Evolutionary conservation across 805 yeast genomes (phyloP), one percentile per base, ranked within the genome.

Genomic region (Kluyveromyces starmeri): DNA sequence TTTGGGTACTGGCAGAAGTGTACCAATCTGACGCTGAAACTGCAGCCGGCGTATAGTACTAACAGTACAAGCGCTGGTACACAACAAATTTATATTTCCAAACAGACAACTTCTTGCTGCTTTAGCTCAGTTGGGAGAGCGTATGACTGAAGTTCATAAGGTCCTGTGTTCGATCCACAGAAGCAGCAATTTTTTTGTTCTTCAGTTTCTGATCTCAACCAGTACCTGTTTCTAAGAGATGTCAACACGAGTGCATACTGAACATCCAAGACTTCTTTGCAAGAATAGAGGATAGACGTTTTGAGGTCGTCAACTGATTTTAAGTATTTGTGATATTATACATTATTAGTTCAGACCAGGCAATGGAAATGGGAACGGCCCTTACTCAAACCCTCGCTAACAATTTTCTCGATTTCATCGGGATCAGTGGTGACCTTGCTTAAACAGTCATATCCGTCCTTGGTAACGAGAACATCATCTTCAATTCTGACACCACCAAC

Each of bases 401-500:
- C 94, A 44, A 92, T 84, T 44, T 66, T 65, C 27, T 83, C 70
- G 35, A 89, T 79, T 57, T 86, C 95, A 4, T 68, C 71, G 1
- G 96, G 86, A 53, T 92, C 94, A 38, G 81, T 78, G 1, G 96
- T 84, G 35, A 89, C 75, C 18, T 71, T 69, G 2, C 96, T 89
- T 35, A 89, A 63, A 47, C 83, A 82, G 51, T 86, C 95, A 50
- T 60, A 75, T 0, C 97, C 97, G 35, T 61, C 63, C 31, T 68
- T 67, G 1, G 95, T 83, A 20, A 89, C 79, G 28, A 84, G 62
- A 27, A 92, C 70, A 52, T 89, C 96, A 54, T 89, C 98, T 59
- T 89, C 98, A 38, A 89, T 85, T 58, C 98, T 75, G 5, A 89
- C 96, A 28, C 98, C 98, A n/a, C 98, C 98, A 37, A 92, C 74